phyloP scores from a whole-genome alignment of 2,329 filamentous ascomycete species.

The Diaporthe vaccinii region DNA sequence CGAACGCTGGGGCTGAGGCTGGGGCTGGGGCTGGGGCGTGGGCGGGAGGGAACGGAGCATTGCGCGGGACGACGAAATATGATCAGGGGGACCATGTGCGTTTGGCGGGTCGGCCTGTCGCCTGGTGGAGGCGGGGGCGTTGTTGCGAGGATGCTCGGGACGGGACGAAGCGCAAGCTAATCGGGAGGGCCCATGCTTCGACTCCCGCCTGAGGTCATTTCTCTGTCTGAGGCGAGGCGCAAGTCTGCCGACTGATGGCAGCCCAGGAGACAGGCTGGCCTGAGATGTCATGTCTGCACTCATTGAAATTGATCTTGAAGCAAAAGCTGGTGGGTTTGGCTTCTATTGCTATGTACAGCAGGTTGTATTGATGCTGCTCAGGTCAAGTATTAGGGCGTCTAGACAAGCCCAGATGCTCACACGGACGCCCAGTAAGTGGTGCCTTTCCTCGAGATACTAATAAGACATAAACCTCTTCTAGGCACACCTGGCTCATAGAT shows the following conservation, averaged over 20 bases:
- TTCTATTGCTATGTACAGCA: neutral
- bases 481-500: neutral
- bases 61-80: neutral
- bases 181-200: constrained; percentile 16
- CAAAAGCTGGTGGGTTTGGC: neutral
- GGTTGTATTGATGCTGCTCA: neutral
- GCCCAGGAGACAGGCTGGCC: neutral
- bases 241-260: neutral
- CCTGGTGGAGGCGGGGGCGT: neutral
- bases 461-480: neutral
- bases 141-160: neutral
- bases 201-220: constrained; percentile 1
- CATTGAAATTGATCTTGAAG: neutral
- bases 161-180: constrained; percentile 19
- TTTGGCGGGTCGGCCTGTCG: neutral
- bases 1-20: too few relatives aligned
- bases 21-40: too few relatives aligned
- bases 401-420: neutral
- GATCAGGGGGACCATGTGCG: neutral
- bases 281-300: neutral
- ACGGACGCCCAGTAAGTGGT: neutral
- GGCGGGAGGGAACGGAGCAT: neutral
- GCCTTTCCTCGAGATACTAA: neutral
- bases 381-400: neutral
- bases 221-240: neutral